phyloP scores from a whole-genome alignment of 73 alveolate species.

The Symbiodinium natans region DNA sequence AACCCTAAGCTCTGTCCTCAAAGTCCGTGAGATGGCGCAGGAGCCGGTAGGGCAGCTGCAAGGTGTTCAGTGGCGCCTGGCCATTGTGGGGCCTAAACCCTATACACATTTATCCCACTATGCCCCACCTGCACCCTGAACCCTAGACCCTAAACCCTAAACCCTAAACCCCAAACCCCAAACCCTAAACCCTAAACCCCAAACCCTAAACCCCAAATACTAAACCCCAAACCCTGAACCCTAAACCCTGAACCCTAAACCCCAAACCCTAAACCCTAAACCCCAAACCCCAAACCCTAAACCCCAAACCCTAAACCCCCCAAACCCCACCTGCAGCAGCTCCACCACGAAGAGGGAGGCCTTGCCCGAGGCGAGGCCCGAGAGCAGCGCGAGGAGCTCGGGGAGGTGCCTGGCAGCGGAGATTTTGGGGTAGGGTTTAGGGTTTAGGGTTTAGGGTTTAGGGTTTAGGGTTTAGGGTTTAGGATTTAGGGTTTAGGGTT shows the following conservation, averaged over 20 bases:
- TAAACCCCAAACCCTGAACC: no score
- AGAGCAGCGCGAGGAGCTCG: slow-evolving; percentile 38
- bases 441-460: not conserved
- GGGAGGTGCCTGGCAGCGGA: slow-evolving; percentile 23
- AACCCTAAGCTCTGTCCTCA: slow-evolving; percentile 24
- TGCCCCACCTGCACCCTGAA: not conserved
- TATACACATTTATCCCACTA: no score
- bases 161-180: not conserved
- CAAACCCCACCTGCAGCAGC: slow-evolving; percentile 14
- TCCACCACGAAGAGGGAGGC: slow-evolving; percentile 28
- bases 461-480: no score
- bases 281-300: not conserved
- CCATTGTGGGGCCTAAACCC: not conserved
- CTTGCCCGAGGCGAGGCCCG: slow-evolving; percentile 21
- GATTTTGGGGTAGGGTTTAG: not conserved
- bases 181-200: no score
- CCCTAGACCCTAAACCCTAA: not conserved
- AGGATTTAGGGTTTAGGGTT: no score
- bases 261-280: not conserved
- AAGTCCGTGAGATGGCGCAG: slow-evolving; percentile 44
- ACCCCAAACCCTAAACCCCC: not conserved
- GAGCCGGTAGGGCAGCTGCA: slow-evolving; percentile 71
- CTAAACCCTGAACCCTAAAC: no score
- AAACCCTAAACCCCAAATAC: no score
- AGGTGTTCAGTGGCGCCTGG: slow-evolving; percentile 57